Conservation (phyloP, 257 asterid species). For the Ophiorrhiza pumila region DNA sequence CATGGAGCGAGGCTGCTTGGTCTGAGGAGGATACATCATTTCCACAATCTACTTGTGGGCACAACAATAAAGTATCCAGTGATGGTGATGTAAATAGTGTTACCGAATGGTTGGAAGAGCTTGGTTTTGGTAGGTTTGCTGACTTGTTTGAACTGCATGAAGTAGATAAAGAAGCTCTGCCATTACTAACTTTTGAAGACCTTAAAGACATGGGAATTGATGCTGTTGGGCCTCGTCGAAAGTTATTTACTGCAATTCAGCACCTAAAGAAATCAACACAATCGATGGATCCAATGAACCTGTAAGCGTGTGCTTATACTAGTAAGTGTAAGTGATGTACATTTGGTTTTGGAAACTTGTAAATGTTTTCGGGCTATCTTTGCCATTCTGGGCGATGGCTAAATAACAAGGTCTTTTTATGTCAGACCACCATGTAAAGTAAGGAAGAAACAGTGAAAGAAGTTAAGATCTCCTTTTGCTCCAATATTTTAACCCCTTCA, state of each 20-base stretch:
- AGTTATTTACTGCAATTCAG: conserved; percentile 50
- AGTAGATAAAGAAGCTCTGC: conserved; percentile 61
- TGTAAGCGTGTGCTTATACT: neutral
- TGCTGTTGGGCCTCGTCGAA: conserved; percentile 63
- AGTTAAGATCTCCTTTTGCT: neutral
- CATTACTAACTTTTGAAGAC: conserved; percentile 61
- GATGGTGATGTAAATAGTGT: conserved; percentile 29
- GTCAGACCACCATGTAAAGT: conserved; percentile 8
- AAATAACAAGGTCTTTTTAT: neutral
- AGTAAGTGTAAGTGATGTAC: conserved; percentile 4
- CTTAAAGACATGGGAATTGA: conserved; percentile 73
- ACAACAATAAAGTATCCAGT: neutral
- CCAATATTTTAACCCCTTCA: neutral
- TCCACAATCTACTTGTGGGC: neutral
- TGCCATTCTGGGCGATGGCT: neutral
- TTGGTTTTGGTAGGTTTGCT: conserved; percentile 47
- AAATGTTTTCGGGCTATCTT: neutral
- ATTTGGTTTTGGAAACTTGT: conserved; percentile 4
- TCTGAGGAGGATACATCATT: neutral
- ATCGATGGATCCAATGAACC: neutral
- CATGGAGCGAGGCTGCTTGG: neutral
- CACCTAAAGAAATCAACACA: conserved; percentile 18
- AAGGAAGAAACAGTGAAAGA: neutral
- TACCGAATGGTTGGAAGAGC: conserved; percentile 43
- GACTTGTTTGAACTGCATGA: conserved; percentile 59